Evolutionary conservation across 176 grass and related monocot genomes (phyloP).

Genomic region (Triticum timopheevii): DNA sequence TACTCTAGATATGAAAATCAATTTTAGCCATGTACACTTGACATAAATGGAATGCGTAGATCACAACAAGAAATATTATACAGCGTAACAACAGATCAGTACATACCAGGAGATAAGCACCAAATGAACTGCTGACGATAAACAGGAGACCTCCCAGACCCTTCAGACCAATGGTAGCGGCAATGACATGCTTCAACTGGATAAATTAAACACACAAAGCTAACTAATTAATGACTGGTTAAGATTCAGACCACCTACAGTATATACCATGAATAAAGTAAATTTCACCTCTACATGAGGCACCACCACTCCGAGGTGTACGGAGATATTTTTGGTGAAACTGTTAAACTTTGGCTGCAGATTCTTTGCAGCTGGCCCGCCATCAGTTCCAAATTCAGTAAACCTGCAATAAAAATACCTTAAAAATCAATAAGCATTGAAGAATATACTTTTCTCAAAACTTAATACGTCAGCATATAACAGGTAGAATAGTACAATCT

Average conservation of each 20-base stretch:
- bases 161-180: constrained; percentile 69
- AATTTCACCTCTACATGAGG: constrained; percentile 69
- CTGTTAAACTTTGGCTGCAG: constrained; percentile 64
- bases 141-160: constrained; percentile 90
- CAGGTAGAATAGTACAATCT: no score
- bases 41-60: neutral
- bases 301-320: constrained; percentile 60
- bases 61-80: constrained; percentile 3
- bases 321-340: constrained; percentile 60
- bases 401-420: constrained; percentile 43
- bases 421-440: neutral
- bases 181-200: constrained; percentile 81
- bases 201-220: constrained; percentile 24
- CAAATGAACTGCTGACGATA: constrained; percentile 81
- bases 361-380: constrained; percentile 82
- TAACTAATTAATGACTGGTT: neutral
- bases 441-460: neutral
- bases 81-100: neutral
- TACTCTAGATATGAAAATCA: neutral
- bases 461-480: neutral
- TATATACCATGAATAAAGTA: neutral
- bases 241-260: neutral
- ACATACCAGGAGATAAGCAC: constrained; percentile 85
- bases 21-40: neutral
- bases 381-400: constrained; percentile 79